phyloP scores from a whole-genome alignment of 2,329 filamentous ascomycete genomes.

The Cladorrhinum sp. region DNA sequence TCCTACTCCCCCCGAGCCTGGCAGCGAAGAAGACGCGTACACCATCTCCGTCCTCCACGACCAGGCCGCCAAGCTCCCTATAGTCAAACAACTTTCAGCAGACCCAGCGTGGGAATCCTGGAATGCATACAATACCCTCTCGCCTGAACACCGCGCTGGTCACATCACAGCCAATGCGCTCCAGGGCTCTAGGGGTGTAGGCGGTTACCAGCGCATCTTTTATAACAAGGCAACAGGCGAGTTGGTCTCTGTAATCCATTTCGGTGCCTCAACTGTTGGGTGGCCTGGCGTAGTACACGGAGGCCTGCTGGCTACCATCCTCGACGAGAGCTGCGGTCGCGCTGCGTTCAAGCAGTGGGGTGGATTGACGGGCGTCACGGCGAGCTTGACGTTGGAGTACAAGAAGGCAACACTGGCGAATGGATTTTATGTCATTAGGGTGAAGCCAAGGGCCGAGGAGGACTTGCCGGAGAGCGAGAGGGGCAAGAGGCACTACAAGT shows the following conservation, averaged over 20 bases:
- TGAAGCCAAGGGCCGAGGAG: slow-evolving; percentile 39
- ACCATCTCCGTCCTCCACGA: slow-evolving; percentile 40
- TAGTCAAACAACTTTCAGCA: slow-evolving; percentile 45
- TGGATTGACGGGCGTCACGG: slow-evolving; percentile 45
- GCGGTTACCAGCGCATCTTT: slow-evolving; percentile 60
- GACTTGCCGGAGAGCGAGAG: slow-evolving; percentile 27
- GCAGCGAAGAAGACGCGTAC: slow-evolving; percentile 40
- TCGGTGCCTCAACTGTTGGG: slow-evolving; percentile 62
- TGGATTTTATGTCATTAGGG: slow-evolving; percentile 61
- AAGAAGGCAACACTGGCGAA: slow-evolving; percentile 56
- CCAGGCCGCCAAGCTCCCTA: slow-evolving; percentile 44
- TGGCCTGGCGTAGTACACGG: slow-evolving; percentile 74
- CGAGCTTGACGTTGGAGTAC: slow-evolving; percentile 61
- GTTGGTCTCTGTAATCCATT: slow-evolving; percentile 61
- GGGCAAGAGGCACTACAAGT: slow-evolving; percentile 45
- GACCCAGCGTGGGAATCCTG: slow-evolving; percentile 39
- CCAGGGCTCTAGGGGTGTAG: slow-evolving; percentile 41
- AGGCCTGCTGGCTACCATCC: slow-evolving; percentile 63
- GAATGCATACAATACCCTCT: slow-evolving; percentile 39
- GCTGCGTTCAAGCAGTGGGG: slow-evolving; percentile 46
- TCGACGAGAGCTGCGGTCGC: slow-evolving; percentile 68
- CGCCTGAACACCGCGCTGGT: slow-evolving; percentile 17
- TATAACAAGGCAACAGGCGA: slow-evolving; percentile 58
- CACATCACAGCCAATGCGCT: slow-evolving; percentile 44
- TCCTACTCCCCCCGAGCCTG: slow-evolving; percentile 39